Conservation (phyloP, 257 asterid species). For the Thymus mandschuricus region DNA sequence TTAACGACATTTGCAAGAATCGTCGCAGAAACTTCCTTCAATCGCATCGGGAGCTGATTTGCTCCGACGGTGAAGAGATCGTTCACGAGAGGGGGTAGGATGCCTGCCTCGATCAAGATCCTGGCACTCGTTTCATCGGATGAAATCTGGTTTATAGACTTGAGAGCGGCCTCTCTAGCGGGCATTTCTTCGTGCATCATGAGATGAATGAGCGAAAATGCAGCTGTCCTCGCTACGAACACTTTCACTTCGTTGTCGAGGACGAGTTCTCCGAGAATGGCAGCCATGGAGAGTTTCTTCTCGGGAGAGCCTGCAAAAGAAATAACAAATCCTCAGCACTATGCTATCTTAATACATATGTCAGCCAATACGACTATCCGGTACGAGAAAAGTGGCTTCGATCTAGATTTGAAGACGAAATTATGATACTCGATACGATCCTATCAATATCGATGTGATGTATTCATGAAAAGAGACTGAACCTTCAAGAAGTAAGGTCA, state of each 20-base stretch:
- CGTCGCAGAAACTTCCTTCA: slow-evolving; percentile 90
- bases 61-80: slow-evolving; percentile 84
- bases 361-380: too few species aligned
- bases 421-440: too few species aligned
- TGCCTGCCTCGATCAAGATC: slow-evolving; percentile 81
- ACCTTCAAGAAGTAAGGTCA: slow-evolving; percentile 86
- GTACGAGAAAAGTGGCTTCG: too few species aligned
- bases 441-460: too few species aligned
- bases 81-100: slow-evolving; percentile 87
- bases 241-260: slow-evolving; percentile 79
- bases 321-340: neutral
- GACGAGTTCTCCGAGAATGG: slow-evolving; percentile 79
- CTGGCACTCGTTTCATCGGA: slow-evolving; percentile 85
- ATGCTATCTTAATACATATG: neutral
- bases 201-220: slow-evolving; percentile 72
- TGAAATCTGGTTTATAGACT: slow-evolving; percentile 84
- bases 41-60: slow-evolving; percentile 64
- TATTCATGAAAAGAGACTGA: neutral
- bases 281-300: slow-evolving; percentile 85
- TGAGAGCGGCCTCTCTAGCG: slow-evolving; percentile 84
- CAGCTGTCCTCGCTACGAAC: slow-evolving; percentile 69
- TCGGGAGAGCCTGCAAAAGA: slow-evolving; percentile 75
- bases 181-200: slow-evolving; percentile 59
- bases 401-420: too few species aligned
- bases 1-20: slow-evolving; percentile 84